Evolutionary conservation across 225 moss, liverwort and hornwort species (phyloP), one percentile per base, ranked within the genome.

Genomic region (Sphagnum tenellum): DNA sequence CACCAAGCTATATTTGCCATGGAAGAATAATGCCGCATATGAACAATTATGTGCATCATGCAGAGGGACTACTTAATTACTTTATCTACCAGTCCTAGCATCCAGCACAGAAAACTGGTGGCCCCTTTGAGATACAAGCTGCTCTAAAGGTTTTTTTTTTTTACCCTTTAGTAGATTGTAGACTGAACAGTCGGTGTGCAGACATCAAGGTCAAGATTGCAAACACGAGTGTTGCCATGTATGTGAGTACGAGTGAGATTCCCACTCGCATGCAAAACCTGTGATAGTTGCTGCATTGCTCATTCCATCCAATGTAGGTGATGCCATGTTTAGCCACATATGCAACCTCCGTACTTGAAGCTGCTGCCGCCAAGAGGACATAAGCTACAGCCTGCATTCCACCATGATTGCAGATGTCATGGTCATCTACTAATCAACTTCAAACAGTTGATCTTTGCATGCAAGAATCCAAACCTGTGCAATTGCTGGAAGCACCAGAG

Each of bases 321-420:
- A 66, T 3, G 3, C 66, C 66, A n/a, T 57, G 47, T n/a, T 57
- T 66, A 48, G 66, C 45, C 5, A 66, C 7, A 8, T 66, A 49
- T 47, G 66, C 66, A 8, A 57, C 66, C 12, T 66, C 66, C 2
- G 66, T 54, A 12, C 66, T 66, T 10, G 66, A 10, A 54, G 66
- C 66, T 3, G 57, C 66, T 56, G 66, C 66, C 4, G 45, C 66
- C 56, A 66, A 47, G 56, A 66, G 9, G 45, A 66, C 44, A n/a
- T 66, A 66, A 5, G 66, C 66, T 4, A 57, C n/a, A 46, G 48
- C 56, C 66, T 66, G 66, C 12, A 50, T 7, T 14, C 49, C 49
- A 63, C 29, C 29, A 29, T 29, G 29, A 29, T 29, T 29, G 29
- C 3, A 50, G 4, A 64, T 64, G 12, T 49, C 2, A 48, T 12